Conservation (phyloP, 1,284 basidiomycete genomes). For the Moniliella sp. region DNA sequence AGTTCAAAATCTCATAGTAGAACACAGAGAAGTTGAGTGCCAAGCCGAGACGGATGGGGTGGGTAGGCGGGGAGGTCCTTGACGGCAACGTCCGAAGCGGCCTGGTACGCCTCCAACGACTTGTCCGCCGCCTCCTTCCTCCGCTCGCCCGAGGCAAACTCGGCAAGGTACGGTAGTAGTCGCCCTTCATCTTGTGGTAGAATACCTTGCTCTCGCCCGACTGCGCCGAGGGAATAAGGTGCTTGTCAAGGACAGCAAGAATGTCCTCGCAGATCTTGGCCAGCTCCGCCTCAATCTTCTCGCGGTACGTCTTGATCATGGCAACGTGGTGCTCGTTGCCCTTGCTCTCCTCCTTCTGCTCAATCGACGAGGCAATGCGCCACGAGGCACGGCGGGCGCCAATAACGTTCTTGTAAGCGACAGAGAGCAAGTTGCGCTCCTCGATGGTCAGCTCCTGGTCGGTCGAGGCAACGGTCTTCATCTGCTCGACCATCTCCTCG, state of each 20-base stretch:
- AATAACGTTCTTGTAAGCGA: constrained; percentile 99
- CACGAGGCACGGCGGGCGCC: constrained; percentile 95
- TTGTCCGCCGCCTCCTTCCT: constrained; percentile 95
- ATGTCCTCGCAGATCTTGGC: constrained; percentile 99
- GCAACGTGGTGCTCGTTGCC: constrained; percentile 89
- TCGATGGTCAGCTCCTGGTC: constrained; percentile 69
- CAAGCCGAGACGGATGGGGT: constrained; percentile 95
- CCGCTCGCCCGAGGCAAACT: constrained; percentile 96
- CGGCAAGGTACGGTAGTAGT: constrained; percentile 99
- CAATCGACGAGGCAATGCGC: constrained; percentile 96
- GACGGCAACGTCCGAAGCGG: constrained; percentile 88
- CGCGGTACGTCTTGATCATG: constrained; percentile 93
- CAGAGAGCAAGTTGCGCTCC: constrained; percentile 93
- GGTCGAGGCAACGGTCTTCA: constrained; percentile 34
- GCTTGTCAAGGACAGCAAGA: constrained; percentile 90
- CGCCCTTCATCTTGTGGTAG: constrained; percentile 99
- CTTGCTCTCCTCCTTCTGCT: constrained; percentile 99
- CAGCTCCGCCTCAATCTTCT: constrained; percentile 94
- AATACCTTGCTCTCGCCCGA: constrained; percentile 98
- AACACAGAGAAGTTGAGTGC: constrained; percentile 99
- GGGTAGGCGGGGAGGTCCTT: constrained; percentile 92
- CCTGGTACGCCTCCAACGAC: constrained; percentile 97
- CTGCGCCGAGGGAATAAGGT: constrained; percentile 91
- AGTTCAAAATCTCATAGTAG: constrained; percentile 99
- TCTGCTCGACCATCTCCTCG: constrained; percentile 35